A percentile compares a stretch with the other conserved stretches of the same genome.
Evolutionary conservation across 352 stramenopile genomes (phyloP).

Genomic region (Phytophthora europaea): DNA sequence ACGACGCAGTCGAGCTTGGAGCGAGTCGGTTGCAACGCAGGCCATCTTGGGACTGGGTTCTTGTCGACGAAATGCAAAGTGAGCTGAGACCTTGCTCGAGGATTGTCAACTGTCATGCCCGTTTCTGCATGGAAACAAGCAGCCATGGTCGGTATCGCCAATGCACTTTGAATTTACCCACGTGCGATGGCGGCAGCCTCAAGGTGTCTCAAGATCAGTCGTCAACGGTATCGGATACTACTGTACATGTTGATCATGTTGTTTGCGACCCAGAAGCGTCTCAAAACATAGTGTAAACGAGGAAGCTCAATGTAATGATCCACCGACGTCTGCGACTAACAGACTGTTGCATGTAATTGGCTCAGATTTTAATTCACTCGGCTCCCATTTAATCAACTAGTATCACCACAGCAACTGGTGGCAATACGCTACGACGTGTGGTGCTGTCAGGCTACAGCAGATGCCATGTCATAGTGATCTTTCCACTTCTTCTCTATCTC

Average conservation of each 20-base stretch:
- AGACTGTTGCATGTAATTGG: no score
- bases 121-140: conserved; percentile 20
- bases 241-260: no score
- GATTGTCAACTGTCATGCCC: conserved; percentile 19
- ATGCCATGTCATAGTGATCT: conserved; percentile 12
- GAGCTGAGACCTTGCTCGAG: conserved; percentile 17
- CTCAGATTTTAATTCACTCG: no score
- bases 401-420: no score
- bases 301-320: no score
- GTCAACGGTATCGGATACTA: no score
- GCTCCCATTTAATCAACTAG: no score
- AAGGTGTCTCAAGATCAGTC: conserved; percentile 23
- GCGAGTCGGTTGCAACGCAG: conserved; percentile 35
- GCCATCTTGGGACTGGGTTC: conserved; percentile 21
- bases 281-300: no score
- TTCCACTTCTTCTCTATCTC: conserved; percentile 21
- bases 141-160: background rate
- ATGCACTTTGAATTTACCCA: conserved; percentile 21
- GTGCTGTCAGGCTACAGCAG: conserved; percentile 19
- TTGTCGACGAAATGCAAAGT: conserved; percentile 23
- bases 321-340: no score
- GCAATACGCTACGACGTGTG: background rate
- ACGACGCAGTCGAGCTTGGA: conserved; percentile 71
- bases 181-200: conserved; percentile 10
- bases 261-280: no score